Conservation (phyloP, 2,329 filamentous ascomycete genomes). For the Calonectria pteridis region DNA sequence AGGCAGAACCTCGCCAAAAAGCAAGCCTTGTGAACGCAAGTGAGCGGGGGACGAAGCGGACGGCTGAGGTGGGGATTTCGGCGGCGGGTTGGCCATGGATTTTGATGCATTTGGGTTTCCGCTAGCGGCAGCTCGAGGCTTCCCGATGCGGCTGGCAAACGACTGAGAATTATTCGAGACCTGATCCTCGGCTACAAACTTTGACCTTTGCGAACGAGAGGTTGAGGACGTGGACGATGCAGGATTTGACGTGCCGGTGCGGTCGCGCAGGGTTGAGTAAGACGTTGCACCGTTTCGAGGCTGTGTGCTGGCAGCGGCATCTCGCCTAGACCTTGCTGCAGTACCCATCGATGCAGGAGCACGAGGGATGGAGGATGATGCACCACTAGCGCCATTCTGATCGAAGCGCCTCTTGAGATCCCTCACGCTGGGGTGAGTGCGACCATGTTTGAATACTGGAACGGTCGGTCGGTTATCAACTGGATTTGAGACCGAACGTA, state of each 20-base stretch:
- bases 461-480: slow-evolving; percentile 57
- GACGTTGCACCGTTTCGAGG: slow-evolving; percentile 52
- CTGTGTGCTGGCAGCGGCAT: slow-evolving; percentile 49
- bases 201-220: slow-evolving; percentile 58
- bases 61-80: slow-evolving; percentile 50
- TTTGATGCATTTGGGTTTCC: slow-evolving; percentile 51
- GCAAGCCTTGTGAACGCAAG: slow-evolving; percentile 62
- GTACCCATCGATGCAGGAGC: slow-evolving; percentile 51
- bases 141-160: slow-evolving; percentile 70
- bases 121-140: slow-evolving; percentile 57
- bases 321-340: slow-evolving; percentile 50
- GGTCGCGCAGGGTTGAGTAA: slow-evolving; percentile 57
- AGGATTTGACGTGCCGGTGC: slow-evolving; percentile 37
- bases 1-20: slow-evolving; percentile 83
- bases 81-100: slow-evolving; percentile 50
- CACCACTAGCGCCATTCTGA: slow-evolving; percentile 59
- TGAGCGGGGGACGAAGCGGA: slow-evolving; percentile 50
- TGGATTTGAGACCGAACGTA: slow-evolving; percentile 70
- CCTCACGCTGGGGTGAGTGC: slow-evolving; percentile 77
- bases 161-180: slow-evolving; percentile 68
- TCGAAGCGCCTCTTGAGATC: slow-evolving; percentile 86
- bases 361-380: slow-evolving; percentile 51
- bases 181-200: slow-evolving; percentile 63
- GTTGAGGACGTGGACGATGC: slow-evolving; percentile 42
- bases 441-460: slow-evolving; percentile 48